phyloP scores from a whole-genome alignment of 169 alveolate species.

The Plasmodium blacklocki region DNA sequence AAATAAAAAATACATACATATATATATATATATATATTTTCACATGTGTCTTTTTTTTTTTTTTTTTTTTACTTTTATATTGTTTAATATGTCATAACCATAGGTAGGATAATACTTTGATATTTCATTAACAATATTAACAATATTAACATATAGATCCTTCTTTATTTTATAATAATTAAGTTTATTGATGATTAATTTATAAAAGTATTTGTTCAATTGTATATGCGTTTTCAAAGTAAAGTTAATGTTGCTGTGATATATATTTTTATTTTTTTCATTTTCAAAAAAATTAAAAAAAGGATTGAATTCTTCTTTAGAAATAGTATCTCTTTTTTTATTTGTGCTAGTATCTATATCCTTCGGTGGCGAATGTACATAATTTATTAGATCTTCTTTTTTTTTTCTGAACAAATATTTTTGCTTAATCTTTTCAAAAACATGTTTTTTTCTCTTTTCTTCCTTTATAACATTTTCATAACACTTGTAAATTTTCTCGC shows the following conservation, averaged over 20 bases:
- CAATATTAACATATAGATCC: slow-evolving; percentile 19
- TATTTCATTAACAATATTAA: slow-evolving; percentile 45
- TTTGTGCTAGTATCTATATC: not conserved
- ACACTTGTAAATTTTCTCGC: slow-evolving; percentile 31
- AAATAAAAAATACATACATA: not conserved
- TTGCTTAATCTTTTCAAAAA: slow-evolving; percentile 42
- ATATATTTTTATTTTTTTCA: slow-evolving; percentile 47
- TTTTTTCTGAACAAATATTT: slow-evolving; percentile 33
- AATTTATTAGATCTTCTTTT: not conserved
- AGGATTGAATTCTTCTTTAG: slow-evolving; percentile 55
- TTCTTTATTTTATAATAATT: slow-evolving; percentile 41
- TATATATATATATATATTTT: not conserved
- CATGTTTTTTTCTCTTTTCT: slow-evolving; percentile 30
- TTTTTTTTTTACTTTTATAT: slow-evolving; percentile 29
- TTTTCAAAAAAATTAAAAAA: slow-evolving; percentile 68
- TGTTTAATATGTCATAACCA: slow-evolving; percentile 56
- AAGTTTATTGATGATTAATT: slow-evolving; percentile 52
- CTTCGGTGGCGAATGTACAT: too few species aligned
- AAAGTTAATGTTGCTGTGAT: slow-evolving; percentile 58
- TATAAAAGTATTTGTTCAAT: slow-evolving; percentile 54
- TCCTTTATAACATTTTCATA: slow-evolving; percentile 35
- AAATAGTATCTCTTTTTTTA: slow-evolving; percentile 15
- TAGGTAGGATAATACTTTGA: slow-evolving; percentile 54
- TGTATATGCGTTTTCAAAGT: slow-evolving; percentile 56
- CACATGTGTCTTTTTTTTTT: not conserved